Evolutionary conservation across 2,329 filamentous ascomycete genomes (phyloP), one percentile per base, ranked within the genome.

Genomic region (Ambrosiella cleistominuta): DNA sequence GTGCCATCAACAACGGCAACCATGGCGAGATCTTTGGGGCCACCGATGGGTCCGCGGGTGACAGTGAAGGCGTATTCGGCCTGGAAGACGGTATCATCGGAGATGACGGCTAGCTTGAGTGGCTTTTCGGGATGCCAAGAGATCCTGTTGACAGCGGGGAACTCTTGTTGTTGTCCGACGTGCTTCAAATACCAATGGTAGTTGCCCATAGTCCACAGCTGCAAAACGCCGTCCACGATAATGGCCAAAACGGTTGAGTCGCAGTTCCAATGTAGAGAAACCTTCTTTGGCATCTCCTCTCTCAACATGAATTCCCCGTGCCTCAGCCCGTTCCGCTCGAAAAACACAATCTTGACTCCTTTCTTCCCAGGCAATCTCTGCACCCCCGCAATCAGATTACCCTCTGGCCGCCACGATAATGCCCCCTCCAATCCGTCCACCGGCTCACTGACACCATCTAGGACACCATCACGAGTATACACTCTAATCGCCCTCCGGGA

Each of bases 141-240:
- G n/a, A 80, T 63, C 44, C 67, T 64, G 52, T 65, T 56, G 44
- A 69, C 64, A 2, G 65, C 63, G 11, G 64, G 65, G 7, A 68
- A 64, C 6, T 76, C 71, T 6, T 72, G 70, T 6, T 96, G 75
- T 17, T 13, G n/a, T 15, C 13, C 44, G 67, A 96, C 89, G 68
- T 95, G 89, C 71, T 98, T 98, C 13, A 98, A 75, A 68, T 97
- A 97, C 80, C 93, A 98, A 67, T 97, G 88, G 64, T 98, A 98
- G 68, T 98, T 98, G 17, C 88, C 86, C 77, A 85, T 95, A 0
- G 89, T 95, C 93, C 93, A 98, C 1, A 98, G 73, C 66, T 98
- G 93, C n/a, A 93, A 72, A 58, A 81, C 78, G 62, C 89, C 80
- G 38, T 74, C 73, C 64, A 90, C 80, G 1, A 80, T 75, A n/a